These are phyloP conservation scores for Thyridium curvatum DNA, from an alignment of 2,329 filamentous ascomycete species.

Conservation along the genomic window DNA sequence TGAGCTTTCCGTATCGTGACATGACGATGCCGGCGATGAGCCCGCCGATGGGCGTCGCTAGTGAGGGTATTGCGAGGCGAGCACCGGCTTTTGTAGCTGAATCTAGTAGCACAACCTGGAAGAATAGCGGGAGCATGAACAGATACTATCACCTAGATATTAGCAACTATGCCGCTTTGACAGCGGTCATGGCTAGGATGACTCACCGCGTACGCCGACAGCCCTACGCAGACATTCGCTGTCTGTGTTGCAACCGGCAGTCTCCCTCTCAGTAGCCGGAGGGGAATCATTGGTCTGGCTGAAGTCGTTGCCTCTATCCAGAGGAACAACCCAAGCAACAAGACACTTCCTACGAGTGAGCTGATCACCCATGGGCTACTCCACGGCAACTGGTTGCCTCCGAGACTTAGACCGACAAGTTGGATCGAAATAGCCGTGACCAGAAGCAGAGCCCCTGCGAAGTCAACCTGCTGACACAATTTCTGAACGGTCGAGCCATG, in stretches of 20 bases:
- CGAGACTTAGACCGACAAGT: slow-evolving; percentile 47
- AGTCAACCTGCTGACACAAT: slow-evolving; percentile 53
- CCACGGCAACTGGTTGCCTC: slow-evolving; percentile 51
- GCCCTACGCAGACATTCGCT: slow-evolving; percentile 53
- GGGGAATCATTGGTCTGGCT: slow-evolving; percentile 47
- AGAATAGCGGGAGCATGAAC: slow-evolving; percentile 66
- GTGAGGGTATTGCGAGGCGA: slow-evolving; percentile 55
- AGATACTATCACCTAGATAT: slow-evolving; percentile 38
- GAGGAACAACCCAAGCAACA: slow-evolving; percentile 37
- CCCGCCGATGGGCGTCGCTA: slow-evolving; percentile 52
- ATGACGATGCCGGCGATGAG: slow-evolving; percentile 52
- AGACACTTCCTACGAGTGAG: slow-evolving; percentile 34
- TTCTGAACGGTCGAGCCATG: too few relatives aligned
- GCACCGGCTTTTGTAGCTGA: slow-evolving; percentile 58
- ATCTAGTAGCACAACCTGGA: slow-evolving; percentile 59
- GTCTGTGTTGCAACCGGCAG: slow-evolving; percentile 49
- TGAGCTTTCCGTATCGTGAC: slow-evolving; percentile 46
- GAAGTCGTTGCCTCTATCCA: slow-evolving; percentile 39
- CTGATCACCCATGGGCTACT: slow-evolving; percentile 38
- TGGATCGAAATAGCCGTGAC: slow-evolving; percentile 53
- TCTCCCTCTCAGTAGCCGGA: slow-evolving; percentile 49
- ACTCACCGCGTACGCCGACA: slow-evolving; percentile 54
- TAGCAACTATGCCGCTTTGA: too few relatives aligned
- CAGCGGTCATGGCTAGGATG: background rate
- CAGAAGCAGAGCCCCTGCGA: slow-evolving; percentile 49